Evolutionary conservation across 176 grass and related monocot genomes (phyloP), one percentile per base, ranked within the genome.

Genomic region (Triticum urartu): DNA sequence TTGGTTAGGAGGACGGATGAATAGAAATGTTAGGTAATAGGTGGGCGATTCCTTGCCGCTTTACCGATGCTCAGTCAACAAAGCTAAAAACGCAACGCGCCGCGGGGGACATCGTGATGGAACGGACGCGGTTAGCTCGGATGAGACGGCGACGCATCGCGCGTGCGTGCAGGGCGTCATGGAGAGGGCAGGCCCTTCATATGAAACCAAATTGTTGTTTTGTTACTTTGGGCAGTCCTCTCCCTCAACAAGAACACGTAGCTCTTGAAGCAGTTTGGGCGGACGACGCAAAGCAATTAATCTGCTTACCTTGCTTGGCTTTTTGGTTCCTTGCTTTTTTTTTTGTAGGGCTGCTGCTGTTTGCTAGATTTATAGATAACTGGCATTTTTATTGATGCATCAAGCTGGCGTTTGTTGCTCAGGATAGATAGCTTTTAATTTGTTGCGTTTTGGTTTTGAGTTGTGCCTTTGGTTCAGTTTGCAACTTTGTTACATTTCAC

Each of bases 11-110:
- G 26, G 39, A 60, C 6, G 73, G 30, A 61, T 47, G 87, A 84
- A 72, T 2, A 77, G 42, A 73, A 75, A 54, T 72, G 12, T 42
- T 81, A 26, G 83, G 79, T 83, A 26, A 26, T 58, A 59, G 80
- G 73, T 79, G 54, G 74, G 87, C 65, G 73, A 83, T 90, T 86
- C 84, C 40, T 13, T n/a, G 33, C 43, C 22, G 35, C 43, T 84
- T 84, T 73, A 69, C 67, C 1, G 17, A 42, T 15, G 35, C 13
- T n/a, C 54, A 64, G 79, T 75, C 68, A 84, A 80, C 5, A 80
- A 91, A 87, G 76, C 60, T 80, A 75, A 36, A 36, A 45, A 65
- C 65, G 28, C 9, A 26, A 68, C 58, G 47, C 26, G 39, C 25
- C 66, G 13, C 6, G 25, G 5, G 74, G 75, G 35, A 10, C 11